These are phyloP conservation scores for Picochlorum sp. DNA, from an alignment of 139 green algal species.

Conservation along the genomic window DNA sequence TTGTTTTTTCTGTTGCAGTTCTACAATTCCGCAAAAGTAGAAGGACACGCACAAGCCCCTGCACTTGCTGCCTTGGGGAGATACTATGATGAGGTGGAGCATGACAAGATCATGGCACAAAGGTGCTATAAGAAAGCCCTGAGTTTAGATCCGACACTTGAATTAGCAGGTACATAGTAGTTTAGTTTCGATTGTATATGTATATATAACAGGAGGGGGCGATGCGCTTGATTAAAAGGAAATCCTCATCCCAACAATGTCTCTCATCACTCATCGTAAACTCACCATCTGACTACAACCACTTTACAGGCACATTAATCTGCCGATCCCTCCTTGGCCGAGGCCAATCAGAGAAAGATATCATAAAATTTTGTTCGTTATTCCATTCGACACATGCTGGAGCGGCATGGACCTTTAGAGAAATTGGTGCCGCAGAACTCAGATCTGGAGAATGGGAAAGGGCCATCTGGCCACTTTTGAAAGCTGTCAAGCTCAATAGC, in stretches of 20 bases:
- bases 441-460: neutral
- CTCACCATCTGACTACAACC: too few species aligned
- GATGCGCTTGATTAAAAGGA: neutral
- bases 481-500: neutral
- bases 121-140: slow-evolving; percentile 62
- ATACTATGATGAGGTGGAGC: slow-evolving; percentile 39
- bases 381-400: slow-evolving; percentile 2
- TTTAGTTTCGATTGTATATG: neutral
- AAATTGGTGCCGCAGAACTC: too few species aligned
- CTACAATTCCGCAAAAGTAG: slow-evolving; percentile 38
- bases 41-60: slow-evolving; percentile 47
- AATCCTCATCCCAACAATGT: neutral
- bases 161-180: slow-evolving; percentile 28
- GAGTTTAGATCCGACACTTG: slow-evolving; percentile 52
- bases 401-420: too few species aligned
- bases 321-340: too few species aligned
- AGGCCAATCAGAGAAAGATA: too few species aligned
- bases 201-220: neutral
- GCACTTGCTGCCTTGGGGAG: slow-evolving; percentile 56
- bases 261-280: too few species aligned
- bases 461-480: neutral
- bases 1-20: slow-evolving; percentile 24
- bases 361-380: neutral
- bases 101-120: slow-evolving; percentile 34
- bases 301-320: too few species aligned